Conservation (phyloP, 768 basidiomycete species). For the Serendipita sp. region DNA sequence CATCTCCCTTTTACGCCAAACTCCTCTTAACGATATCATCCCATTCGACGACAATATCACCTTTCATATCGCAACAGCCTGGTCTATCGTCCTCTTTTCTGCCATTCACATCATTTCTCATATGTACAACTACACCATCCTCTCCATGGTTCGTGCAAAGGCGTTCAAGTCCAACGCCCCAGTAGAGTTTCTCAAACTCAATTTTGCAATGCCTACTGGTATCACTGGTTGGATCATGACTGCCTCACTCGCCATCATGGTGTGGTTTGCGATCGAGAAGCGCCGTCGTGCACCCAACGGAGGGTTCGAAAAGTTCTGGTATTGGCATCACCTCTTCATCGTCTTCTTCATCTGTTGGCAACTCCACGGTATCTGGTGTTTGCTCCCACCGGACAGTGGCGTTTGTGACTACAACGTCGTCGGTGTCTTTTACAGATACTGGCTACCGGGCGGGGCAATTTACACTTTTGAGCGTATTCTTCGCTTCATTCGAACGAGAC, state of each 20-base stretch:
- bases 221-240: slow-evolving; percentile 85
- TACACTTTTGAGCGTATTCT: slow-evolving; percentile 80
- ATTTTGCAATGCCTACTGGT: slow-evolving; percentile 72
- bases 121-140: slow-evolving; percentile 66
- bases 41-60: slow-evolving; percentile 89
- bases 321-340: slow-evolving; percentile 76
- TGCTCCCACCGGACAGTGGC: slow-evolving; percentile 83
- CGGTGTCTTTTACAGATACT: slow-evolving; percentile 95
- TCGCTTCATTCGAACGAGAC: slow-evolving; percentile 80
- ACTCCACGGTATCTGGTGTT: slow-evolving; percentile 91
- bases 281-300: slow-evolving; percentile 37
- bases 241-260: slow-evolving; percentile 53
- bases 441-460: slow-evolving; percentile 73
- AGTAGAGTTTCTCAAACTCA: slow-evolving; percentile 54
- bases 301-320: slow-evolving; percentile 76
- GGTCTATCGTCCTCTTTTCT: slow-evolving; percentile 70
- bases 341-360: slow-evolving; percentile 91
- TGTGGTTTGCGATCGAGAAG: slow-evolving; percentile 74
- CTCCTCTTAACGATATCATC: slow-evolving; percentile 69
- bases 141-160: slow-evolving; percentile 38
- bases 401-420: slow-evolving; percentile 73
- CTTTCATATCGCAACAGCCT: slow-evolving; percentile 80
- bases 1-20: slow-evolving; percentile 72
- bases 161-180: slow-evolving; percentile 39
- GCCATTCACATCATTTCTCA: slow-evolving; percentile 67